Evolutionary conservation across 1,139 yeast species (phyloP).

Genomic region (Scheffersomyces quercinus): DNA sequence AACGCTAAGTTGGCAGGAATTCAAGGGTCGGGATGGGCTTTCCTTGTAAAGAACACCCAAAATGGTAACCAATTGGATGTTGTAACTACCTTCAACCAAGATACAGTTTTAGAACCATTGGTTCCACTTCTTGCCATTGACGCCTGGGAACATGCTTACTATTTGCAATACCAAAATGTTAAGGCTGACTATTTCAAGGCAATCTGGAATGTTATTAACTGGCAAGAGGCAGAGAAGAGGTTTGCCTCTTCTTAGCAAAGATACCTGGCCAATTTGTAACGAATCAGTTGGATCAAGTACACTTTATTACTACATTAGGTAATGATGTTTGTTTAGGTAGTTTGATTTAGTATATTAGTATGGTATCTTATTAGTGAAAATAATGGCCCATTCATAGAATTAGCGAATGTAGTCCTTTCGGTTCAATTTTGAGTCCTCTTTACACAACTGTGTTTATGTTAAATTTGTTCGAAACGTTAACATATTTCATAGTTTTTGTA

Average conservation of each 20-base stretch:
- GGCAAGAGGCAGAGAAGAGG: constrained; percentile 48
- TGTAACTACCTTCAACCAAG: constrained; percentile 47
- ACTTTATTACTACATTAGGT: too few relatives aligned
- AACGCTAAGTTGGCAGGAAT: constrained; percentile 44
- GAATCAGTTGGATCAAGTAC: too few relatives aligned
- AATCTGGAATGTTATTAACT: constrained; percentile 50
- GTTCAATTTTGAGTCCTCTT: too few relatives aligned
- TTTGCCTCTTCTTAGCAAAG: constrained; percentile 8
- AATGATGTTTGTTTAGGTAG: too few relatives aligned
- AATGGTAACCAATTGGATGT: constrained; percentile 43
- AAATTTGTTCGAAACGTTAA: too few relatives aligned
- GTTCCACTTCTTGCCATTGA: constrained; percentile 49
- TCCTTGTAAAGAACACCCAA: constrained; percentile 43
- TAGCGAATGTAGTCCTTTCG: too few relatives aligned
- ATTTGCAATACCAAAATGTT: constrained; percentile 50
- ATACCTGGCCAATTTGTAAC: too few relatives aligned
- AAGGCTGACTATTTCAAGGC: constrained; percentile 50
- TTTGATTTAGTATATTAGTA: too few relatives aligned
- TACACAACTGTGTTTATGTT: too few relatives aligned
- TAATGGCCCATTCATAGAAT: too few relatives aligned
- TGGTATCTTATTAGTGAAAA: too few relatives aligned
- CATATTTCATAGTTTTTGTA: too few relatives aligned
- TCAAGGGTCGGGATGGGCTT: constrained; percentile 55
- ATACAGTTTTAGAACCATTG: constrained; percentile 42
- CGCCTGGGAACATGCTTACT: constrained; percentile 55